Percentiles rank a stretch among this genome's conserved stretches.
Evolutionary conservation across 129 eudicot species (phyloP).

Genomic region (Centrapalus pauciflorus): DNA sequence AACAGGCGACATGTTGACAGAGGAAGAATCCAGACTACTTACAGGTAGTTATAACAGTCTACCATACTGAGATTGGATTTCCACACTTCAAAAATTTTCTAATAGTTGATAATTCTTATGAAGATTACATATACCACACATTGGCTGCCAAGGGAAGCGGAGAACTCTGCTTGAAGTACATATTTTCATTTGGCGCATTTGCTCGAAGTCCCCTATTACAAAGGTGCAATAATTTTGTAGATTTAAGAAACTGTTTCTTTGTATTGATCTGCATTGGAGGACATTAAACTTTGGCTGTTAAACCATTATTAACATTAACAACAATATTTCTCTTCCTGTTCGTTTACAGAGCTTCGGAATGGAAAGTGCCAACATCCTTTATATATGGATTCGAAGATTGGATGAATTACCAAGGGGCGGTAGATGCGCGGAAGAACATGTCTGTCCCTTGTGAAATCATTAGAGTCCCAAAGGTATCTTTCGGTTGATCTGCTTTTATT

Average conservation of each 20-base stretch:
- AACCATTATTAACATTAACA: neutral
- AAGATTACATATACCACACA: constrained; percentile 92
- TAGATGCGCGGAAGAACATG: constrained; percentile 79
- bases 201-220: constrained; percentile 72
- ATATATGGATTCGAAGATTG: constrained; percentile 87
- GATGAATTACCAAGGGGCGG: constrained; percentile 87
- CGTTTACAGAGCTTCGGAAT: constrained; percentile 68
- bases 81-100: neutral
- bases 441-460: constrained; percentile 82
- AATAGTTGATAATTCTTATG: constrained; percentile 19
- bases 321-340: neutral
- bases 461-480: constrained; percentile 77
- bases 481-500: neutral
- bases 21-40: constrained; percentile 64
- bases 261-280: no score
- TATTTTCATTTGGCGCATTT: constrained; percentile 93
- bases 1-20: constrained; percentile 49
- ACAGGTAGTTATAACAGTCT: constrained; percentile 44
- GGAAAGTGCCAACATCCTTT: constrained; percentile 94
- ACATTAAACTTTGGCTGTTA: neutral
- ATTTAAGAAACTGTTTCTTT: neutral
- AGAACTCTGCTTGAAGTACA: constrained; percentile 78
- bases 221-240: constrained; percentile 28
- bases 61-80: neutral
- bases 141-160: constrained; percentile 97